Evolutionary conservation across 23 red algal genomes (phyloP), one percentile per base, ranked within the genome.

Genomic region (Gracilaria gracilis): DNA sequence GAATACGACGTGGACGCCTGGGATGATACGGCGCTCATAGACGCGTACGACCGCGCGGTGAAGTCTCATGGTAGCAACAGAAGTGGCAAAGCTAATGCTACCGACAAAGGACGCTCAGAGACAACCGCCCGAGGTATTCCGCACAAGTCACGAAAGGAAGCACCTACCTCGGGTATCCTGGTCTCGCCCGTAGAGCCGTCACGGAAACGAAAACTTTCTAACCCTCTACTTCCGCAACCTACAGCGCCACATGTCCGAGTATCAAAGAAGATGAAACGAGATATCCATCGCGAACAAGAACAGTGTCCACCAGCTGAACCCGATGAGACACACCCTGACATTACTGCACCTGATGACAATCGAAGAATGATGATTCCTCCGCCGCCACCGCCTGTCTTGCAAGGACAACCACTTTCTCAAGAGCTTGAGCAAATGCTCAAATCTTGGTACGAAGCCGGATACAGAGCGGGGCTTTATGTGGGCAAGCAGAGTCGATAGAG

Each of bases 1-100:
- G 69, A 61, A 49, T 80, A 57, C 40, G 67, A 67, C 37, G 72
- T 61, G 46, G 79, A 82, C 20, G 61, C 88, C 20, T 92, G 88
- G 88, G 88, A 92, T 64, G 88, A 92, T 75, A 83, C 77, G 21
- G 88, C 75, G 31, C 88, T 92, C 38, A 64, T 92, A 57, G 62
- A 69, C 39, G 88, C 88, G 17, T 92, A 83, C 40, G 66, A 92
- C 9, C 47, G 64, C 42, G 88, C 88, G 17, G 58, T 82, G 32
- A 17, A 83, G 25, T 42, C 51, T 33, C n/a, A 59, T 17, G 14
- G 21, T 54, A 24, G 34, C 15, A 31, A 37, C 48, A 61, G 7
- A 55, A 20, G 31, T 81, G 6, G 48, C 4, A 81, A 81, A 32
- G 35, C 57, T 15, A 35, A 57, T 16, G 1, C 42, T 7, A 4